Evolutionary conservation across 192 early-diverging fungal genomes (phyloP).

Genomic region (Coemansia sp.): DNA sequence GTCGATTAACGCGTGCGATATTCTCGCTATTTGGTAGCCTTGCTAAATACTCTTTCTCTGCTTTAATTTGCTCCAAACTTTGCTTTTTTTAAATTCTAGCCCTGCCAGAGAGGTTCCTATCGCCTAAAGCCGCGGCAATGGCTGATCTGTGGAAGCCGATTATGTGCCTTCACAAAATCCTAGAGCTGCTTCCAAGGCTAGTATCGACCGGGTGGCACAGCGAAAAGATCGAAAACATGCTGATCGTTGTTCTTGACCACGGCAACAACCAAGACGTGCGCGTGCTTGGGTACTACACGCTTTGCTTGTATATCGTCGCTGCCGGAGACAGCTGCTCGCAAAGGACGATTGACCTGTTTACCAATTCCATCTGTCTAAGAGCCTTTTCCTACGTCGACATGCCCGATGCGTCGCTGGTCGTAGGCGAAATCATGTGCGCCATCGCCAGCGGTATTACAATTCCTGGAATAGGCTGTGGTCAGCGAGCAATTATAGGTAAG

Average conservation of each 20-base stretch:
- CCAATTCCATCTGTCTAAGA: constrained; percentile 34
- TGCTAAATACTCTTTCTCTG: background rate
- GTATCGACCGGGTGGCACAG: constrained; percentile 37
- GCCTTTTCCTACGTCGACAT: constrained; percentile 41
- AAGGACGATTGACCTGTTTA: constrained; percentile 32
- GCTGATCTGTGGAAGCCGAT: constrained; percentile 26
- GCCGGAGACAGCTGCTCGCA: constrained; percentile 21
- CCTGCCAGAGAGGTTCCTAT: constrained; percentile 34
- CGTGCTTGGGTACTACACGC: constrained; percentile 27
- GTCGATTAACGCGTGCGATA: too few relatives aligned
- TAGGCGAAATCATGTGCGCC: constrained; percentile 39
- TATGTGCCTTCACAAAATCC: constrained; percentile 19
- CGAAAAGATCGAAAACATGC: constrained; percentile 41
- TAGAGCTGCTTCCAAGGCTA: constrained; percentile 36
- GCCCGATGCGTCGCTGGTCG: constrained; percentile 34
- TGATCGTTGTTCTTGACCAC: constrained; percentile 46
- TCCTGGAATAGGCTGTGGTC: constrained; percentile 42
- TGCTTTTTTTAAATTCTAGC: constrained; percentile 17
- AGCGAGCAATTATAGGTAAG: constrained; percentile 33
- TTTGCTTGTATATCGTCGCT: constrained; percentile 33
- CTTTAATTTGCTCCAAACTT: too few relatives aligned
- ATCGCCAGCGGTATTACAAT: constrained; percentile 34
- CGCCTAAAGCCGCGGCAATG: constrained; percentile 18
- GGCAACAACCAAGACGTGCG: constrained; percentile 50
- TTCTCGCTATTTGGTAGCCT: background rate